A percentile compares a stretch with the other conserved stretches of the same genome.
Conservation (phyloP, 164 flowering plant genomes). For the Sedum album region DNA sequence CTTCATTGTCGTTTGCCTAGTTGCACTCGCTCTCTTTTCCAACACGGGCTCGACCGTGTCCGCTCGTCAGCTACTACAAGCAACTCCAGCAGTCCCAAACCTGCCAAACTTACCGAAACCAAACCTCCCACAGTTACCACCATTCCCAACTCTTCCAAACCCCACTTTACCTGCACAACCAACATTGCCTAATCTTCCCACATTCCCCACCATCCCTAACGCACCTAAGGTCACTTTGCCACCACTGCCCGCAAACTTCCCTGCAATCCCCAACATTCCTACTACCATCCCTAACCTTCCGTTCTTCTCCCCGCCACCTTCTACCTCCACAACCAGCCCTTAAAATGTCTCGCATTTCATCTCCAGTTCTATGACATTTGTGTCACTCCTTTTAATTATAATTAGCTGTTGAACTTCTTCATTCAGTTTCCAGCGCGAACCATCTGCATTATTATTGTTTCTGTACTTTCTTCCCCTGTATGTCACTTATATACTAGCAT, state of each 20-base stretch:
- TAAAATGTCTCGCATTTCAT: too few relatives aligned
- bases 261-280: not conserved
- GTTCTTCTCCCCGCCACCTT: not conserved
- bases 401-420: not conserved
- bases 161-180: not conserved
- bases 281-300: not conserved
- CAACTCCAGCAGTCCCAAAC: slow-evolving; percentile 1
- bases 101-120: not conserved
- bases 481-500: too few relatives aligned
- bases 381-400: not conserved
- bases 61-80: not conserved
- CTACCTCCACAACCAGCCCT: slow-evolving; percentile 10
- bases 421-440: not conserved
- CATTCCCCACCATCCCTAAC: not conserved
- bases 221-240: slow-evolving; percentile 5
- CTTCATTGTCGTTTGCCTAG: not conserved
- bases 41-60: not conserved
- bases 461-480: too few relatives aligned
- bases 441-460: too few relatives aligned
- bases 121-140: slow-evolving; percentile 3
- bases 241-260: not conserved
- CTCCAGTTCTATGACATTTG: too few relatives aligned
- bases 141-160: not conserved
- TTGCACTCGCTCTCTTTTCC: not conserved
- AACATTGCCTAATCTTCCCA: not conserved